Conservation (phyloP, 345 rosid species). For the Camelina laxa region DNA sequence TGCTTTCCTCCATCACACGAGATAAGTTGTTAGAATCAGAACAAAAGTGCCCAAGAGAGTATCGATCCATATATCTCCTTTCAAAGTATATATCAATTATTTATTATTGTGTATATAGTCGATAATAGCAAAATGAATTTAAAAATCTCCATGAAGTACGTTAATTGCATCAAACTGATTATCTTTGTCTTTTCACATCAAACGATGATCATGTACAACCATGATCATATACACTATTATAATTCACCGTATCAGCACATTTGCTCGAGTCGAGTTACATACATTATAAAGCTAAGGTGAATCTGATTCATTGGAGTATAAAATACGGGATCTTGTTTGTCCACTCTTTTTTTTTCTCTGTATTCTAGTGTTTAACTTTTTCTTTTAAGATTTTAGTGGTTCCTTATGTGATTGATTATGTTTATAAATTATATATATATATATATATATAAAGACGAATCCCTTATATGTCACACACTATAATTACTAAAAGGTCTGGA, state of each 20-base stretch:
- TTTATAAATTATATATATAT: neutral
- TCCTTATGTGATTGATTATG: neutral
- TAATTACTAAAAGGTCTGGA: neutral
- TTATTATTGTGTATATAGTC: slow-evolving; percentile 2
- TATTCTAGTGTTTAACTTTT: neutral
- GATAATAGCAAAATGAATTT: neutral
- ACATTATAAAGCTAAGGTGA: slow-evolving; percentile 26
- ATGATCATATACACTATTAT: neutral
- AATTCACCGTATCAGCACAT: neutral
- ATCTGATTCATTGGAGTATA: slow-evolving; percentile 27
- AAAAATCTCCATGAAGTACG: slow-evolving; percentile 2
- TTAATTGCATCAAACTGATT: neutral
- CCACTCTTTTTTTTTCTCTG: neutral
- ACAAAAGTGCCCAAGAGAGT: slow-evolving; percentile 18
- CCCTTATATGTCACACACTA: neutral
- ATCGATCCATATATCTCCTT: slow-evolving; percentile 16
- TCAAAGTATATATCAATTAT: neutral
- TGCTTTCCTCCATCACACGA: slow-evolving; percentile 31
- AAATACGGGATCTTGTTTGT: slow-evolving; percentile 23
- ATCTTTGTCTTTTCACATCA: neutral
- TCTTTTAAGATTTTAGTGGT: neutral
- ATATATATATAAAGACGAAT: neutral
- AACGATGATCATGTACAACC: neutral
- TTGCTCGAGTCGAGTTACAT: neutral
- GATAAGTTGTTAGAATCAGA: slow-evolving; percentile 28